phyloP scores from a whole-genome alignment of 2,329 filamentous ascomycete genomes.

The Aaosphaeria arxii region DNA sequence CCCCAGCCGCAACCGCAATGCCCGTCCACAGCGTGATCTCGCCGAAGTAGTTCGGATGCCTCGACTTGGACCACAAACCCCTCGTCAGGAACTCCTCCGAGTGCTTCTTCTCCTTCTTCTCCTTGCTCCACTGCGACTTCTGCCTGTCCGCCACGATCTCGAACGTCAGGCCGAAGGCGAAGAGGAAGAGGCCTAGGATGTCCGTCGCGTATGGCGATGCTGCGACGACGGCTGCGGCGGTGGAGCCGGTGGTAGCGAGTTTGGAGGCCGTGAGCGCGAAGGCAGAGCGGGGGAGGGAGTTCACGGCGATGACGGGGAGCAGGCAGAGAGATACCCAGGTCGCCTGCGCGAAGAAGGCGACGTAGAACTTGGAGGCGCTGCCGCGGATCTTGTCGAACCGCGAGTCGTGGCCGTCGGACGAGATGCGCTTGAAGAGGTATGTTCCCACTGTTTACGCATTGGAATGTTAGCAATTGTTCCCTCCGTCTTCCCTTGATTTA shows the following conservation, averaged over 20 bases:
- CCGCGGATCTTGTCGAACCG: constrained; percentile 56
- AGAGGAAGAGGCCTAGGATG: constrained; percentile 57
- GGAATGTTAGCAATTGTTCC: background rate
- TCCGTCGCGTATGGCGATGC: constrained; percentile 48
- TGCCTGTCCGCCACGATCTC: constrained; percentile 63
- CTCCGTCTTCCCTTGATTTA: too few species aligned
- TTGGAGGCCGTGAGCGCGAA: constrained; percentile 31
- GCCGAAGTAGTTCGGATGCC: constrained; percentile 72
- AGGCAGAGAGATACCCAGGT: constrained; percentile 67
- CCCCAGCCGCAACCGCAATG: constrained; percentile 58
- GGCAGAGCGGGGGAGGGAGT: constrained; percentile 55
- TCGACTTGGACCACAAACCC: constrained; percentile 59
- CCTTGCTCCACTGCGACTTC: constrained; percentile 60
- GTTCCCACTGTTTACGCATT: constrained; percentile 52
- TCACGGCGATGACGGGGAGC: constrained; percentile 63
- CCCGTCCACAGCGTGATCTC: constrained; percentile 68
- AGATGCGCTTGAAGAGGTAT: constrained; percentile 62
- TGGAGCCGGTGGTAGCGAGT: constrained; percentile 33
- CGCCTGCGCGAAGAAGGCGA: constrained; percentile 60
- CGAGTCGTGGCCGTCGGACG: constrained; percentile 56
- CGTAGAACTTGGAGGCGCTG: constrained; percentile 52
- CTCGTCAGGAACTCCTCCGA: constrained; percentile 64
- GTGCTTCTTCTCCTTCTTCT: constrained; percentile 64
- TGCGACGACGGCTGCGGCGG: constrained; percentile 5
- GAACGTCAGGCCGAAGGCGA: constrained; percentile 57